Conservation (phyloP, 306 rosid genomes). For the Cercis canadensis region DNA sequence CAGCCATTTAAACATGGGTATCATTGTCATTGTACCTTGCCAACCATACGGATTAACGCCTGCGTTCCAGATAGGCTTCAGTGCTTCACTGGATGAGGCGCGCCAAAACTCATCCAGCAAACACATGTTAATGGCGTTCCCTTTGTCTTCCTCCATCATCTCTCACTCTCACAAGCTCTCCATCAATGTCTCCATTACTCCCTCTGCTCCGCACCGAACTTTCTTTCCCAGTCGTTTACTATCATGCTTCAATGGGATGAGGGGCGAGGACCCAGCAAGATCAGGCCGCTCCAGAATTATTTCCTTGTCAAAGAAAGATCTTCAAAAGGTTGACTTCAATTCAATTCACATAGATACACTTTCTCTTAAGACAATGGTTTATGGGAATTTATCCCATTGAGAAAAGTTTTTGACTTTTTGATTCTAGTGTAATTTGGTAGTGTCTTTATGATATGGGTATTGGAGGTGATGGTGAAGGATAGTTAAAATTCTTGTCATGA, state of each 20-base stretch:
- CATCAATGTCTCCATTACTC: slow-evolving; percentile 38
- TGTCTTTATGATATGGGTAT: not conserved
- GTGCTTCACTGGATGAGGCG: slow-evolving; percentile 53
- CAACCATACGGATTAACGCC: not conserved
- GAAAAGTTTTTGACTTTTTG: not conserved
- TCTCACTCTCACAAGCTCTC: slow-evolving; percentile 43
- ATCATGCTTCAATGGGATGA: slow-evolving; percentile 35
- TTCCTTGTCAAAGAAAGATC: slow-evolving; percentile 46
- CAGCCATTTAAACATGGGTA: no score
- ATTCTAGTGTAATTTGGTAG: not conserved
- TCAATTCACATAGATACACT: not conserved
- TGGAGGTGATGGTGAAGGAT: not conserved
- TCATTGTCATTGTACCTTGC: no score
- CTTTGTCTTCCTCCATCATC: slow-evolving; percentile 52
- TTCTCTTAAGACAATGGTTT: not conserved
- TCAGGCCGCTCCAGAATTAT: slow-evolving; percentile 38
- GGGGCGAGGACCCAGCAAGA: slow-evolving; percentile 27
- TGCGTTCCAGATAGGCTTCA: slow-evolving; percentile 37
- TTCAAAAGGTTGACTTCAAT: slow-evolving; percentile 43
- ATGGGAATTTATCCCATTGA: not conserved
- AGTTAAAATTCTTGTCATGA: not conserved
- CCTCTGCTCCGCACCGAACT: slow-evolving; percentile 12
- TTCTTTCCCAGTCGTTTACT: slow-evolving; percentile 29
- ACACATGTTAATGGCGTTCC: slow-evolving; percentile 61
- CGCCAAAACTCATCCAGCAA: slow-evolving; percentile 53